Evolutionary conservation across 495 filamentous ascomycete species (phyloP).

Genomic region (Penicillium coffeae): DNA sequence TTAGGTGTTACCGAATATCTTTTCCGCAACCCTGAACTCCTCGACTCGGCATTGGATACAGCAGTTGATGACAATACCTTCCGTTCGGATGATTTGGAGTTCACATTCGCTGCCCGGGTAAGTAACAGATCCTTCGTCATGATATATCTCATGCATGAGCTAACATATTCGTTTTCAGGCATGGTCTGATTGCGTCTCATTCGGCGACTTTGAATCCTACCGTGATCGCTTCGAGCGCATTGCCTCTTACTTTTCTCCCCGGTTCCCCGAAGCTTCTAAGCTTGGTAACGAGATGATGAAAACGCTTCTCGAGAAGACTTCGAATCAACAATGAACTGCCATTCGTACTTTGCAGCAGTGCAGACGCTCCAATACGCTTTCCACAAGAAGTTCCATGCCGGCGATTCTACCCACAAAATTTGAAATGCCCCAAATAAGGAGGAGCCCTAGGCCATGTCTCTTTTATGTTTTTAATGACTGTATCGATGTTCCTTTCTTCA

Average conservation of each 20-base stretch:
- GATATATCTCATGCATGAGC: no score
- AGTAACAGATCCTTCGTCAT: conserved; percentile 23
- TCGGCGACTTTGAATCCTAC: conserved; percentile 89
- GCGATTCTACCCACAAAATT: no score
- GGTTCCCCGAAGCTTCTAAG: conserved; percentile 78
- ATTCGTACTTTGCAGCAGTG: no score
- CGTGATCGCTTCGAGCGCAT: conserved; percentile 82
- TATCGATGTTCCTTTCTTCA: background rate
- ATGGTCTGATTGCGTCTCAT: conserved; percentile 88
- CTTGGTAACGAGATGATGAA: conserved; percentile 97
- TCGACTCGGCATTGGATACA: conserved; percentile 81
- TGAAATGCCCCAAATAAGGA: no score
- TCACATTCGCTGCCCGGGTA: conserved; percentile 88
- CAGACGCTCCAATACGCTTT: no score
- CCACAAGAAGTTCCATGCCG: no score
- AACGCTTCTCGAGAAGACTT: conserved; percentile 83
- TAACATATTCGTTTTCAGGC: conserved; percentile 46
- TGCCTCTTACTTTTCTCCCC: conserved; percentile 82
- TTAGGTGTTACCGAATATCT: conserved; percentile 95
- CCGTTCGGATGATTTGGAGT: conserved; percentile 87
- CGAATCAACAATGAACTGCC: conserved; percentile 10
- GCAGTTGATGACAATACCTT: conserved; percentile 87
- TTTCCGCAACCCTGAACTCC: conserved; percentile 77
- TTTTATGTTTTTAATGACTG: background rate
- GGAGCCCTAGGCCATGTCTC: no score